Conservation (phyloP, 2,329 filamentous ascomycete species). For the Fusarium drepaniforme region DNA sequence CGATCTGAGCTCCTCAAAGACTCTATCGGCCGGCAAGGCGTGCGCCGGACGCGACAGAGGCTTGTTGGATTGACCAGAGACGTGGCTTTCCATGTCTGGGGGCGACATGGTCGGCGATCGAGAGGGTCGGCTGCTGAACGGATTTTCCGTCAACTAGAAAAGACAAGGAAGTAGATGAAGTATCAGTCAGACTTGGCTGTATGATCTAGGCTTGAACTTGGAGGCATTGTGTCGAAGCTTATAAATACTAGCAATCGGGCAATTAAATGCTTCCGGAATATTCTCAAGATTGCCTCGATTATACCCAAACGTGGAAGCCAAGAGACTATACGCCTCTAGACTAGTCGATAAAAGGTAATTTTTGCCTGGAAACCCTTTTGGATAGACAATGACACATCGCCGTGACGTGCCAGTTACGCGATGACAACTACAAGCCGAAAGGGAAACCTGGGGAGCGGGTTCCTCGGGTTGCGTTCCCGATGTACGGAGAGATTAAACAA, state of each 20-base stretch:
- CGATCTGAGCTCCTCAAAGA: constrained; percentile 67
- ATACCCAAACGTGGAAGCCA: constrained; percentile 4
- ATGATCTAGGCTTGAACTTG: neutral
- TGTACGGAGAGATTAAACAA: neutral
- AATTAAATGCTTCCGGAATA: neutral
- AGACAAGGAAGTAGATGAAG: neutral
- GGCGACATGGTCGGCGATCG: constrained; percentile 6
- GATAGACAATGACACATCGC: neutral
- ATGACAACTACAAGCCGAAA: neutral
- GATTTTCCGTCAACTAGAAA: neutral
- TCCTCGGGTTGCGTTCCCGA: neutral
- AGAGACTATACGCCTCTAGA: neutral
- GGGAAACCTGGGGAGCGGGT: neutral
- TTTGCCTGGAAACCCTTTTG: neutral
- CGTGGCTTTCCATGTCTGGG: constrained; percentile 21
- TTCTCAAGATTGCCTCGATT: neutral
- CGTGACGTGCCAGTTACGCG: neutral
- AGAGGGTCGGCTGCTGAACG: neutral
- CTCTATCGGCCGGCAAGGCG: constrained; percentile 64
- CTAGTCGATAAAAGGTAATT: neutral
- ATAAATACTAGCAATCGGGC: neutral
- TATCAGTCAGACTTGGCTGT: neutral
- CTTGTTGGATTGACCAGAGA: constrained; percentile 58
- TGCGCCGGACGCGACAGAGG: constrained; percentile 74
- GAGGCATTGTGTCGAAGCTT: neutral